These are phyloP conservation scores for Lyophyllum atratum DNA, from an alignment of 768 basidiomycete species.

Conservation along the genomic window DNA sequence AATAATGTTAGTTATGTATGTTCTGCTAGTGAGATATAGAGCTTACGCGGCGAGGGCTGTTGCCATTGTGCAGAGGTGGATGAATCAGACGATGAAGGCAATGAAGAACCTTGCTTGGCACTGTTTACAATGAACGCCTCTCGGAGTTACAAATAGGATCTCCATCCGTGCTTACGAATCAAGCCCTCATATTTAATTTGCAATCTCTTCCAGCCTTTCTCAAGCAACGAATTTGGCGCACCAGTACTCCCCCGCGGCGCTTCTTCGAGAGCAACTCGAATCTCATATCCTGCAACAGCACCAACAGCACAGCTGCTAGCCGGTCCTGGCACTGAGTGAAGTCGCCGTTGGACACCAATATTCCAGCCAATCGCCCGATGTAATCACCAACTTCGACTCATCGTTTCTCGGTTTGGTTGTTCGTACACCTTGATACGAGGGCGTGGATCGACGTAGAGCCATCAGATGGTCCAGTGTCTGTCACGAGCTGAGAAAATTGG, in stretches of 20 bases:
- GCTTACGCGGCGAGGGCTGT: slow-evolving; percentile 79
- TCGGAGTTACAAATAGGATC: not conserved
- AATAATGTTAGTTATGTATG: slow-evolving; percentile 8
- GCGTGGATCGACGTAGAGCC: not conserved
- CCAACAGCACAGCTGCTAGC: no score
- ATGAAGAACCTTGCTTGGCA: slow-evolving; percentile 20
- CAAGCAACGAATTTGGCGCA: no score
- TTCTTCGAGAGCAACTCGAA: no score
- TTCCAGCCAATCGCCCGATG: no score
- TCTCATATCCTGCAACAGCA: no score
- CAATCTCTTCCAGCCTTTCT: no score
- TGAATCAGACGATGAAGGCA: slow-evolving; percentile 7
- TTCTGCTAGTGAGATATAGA: not conserved
- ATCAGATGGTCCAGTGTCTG: not conserved
- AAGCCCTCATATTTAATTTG: no score
- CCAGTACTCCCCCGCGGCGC: no score
- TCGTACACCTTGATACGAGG: not conserved
- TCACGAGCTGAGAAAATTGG: not conserved
- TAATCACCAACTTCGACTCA: not conserved
- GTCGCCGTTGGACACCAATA: no score
- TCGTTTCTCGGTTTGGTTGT: not conserved
- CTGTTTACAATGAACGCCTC: slow-evolving; percentile 6
- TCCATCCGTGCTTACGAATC: no score
- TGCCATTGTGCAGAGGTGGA: slow-evolving; percentile 31
- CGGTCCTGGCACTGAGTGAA: no score